These are phyloP conservation scores for Fusarium temperatum DNA, from an alignment of 2,329 filamentous ascomycete genomes.

Conservation along the genomic window DNA sequence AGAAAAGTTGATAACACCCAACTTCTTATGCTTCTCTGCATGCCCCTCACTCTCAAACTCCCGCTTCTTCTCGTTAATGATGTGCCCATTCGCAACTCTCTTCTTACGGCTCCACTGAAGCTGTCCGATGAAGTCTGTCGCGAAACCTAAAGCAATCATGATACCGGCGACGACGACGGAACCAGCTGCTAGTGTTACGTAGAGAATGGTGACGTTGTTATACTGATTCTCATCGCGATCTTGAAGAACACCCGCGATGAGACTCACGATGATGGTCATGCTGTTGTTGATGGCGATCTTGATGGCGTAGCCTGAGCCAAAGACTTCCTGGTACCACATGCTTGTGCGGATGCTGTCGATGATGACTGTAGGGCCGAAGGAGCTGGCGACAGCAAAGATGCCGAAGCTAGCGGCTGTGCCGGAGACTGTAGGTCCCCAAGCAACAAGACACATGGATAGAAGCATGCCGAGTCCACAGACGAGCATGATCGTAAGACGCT, in stretches of 20 bases:
- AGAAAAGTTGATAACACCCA: constrained; percentile 56
- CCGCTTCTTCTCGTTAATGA: constrained; percentile 55
- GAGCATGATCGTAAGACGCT: constrained; percentile 63
- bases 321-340: constrained; percentile 68
- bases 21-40: constrained; percentile 49
- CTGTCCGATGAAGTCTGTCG: constrained; percentile 54
- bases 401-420: constrained; percentile 69
- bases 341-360: constrained; percentile 69
- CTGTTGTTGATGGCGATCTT: constrained; percentile 71
- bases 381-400: constrained; percentile 65
- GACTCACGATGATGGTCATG: constrained; percentile 68
- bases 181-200: constrained; percentile 61
- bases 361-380: constrained; percentile 65
- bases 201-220: constrained; percentile 63
- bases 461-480: constrained; percentile 60
- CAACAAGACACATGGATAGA: constrained; percentile 63
- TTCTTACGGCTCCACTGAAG: constrained; percentile 68
- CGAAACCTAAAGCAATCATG: constrained; percentile 51
- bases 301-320: constrained; percentile 67
- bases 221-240: constrained; percentile 67
- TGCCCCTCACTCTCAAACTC: constrained; percentile 49
- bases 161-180: constrained; percentile 56
- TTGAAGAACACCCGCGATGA: constrained; percentile 66
- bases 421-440: constrained; percentile 56
- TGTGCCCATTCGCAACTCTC: constrained; percentile 55